Evolutionary conservation across 306 rosid species (phyloP).

Genomic region (Lablab purpureus): DNA sequence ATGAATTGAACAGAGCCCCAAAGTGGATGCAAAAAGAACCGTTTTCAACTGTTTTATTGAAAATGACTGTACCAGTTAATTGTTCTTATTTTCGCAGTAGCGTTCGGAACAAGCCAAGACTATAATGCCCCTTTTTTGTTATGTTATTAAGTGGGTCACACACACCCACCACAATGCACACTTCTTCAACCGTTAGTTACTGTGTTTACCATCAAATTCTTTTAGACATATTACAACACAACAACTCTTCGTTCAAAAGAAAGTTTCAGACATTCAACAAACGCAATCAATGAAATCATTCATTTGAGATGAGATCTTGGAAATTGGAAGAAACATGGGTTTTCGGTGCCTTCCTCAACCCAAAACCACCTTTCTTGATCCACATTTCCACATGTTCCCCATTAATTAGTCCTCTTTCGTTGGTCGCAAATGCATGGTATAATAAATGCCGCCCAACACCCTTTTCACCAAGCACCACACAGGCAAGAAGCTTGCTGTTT

Average conservation of each 20-base stretch:
- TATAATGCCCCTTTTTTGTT: conserved; percentile 17
- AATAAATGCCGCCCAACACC: conserved; percentile 28
- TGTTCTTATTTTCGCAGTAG: conserved; percentile 20
- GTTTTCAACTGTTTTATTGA: conserved; percentile 4
- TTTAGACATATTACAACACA: conserved; percentile 9
- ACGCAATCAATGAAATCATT: conserved; percentile 38
- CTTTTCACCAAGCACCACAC: conserved; percentile 20
- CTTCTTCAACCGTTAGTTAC: not conserved
- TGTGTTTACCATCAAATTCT: not conserved
- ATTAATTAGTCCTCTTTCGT: not conserved
- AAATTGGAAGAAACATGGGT: conserved; percentile 42
- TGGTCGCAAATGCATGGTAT: conserved; percentile 16
- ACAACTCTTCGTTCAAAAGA: not conserved
- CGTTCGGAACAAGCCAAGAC: conserved; percentile 18
- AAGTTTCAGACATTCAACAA: not conserved
- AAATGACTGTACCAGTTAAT: conserved; percentile 26
- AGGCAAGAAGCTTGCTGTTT: conserved; percentile 7
- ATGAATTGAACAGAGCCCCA: not conserved
- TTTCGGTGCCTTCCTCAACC: conserved; percentile 40
- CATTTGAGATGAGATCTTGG: conserved; percentile 27
- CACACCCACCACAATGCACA: conserved; percentile 40
- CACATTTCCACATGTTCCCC: conserved; percentile 49
- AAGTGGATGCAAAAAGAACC: not conserved
- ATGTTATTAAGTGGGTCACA: conserved; percentile 4
- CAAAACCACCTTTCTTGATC: not conserved